phyloP scores from a whole-genome alignment of 805 yeast genomes.

The Pichia cabralensis region DNA sequence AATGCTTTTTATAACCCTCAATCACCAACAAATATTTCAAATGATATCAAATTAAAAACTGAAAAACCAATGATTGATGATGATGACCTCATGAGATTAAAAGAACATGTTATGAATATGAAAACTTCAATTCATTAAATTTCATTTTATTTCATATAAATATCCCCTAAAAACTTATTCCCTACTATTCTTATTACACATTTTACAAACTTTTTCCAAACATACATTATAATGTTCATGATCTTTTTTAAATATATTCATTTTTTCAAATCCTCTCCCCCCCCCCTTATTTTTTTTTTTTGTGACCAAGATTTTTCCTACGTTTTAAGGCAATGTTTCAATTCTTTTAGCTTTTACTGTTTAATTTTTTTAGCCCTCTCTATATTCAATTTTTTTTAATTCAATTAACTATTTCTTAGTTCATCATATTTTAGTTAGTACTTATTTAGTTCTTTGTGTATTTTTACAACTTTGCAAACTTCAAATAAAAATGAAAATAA shows the following conservation, averaged over 20 bases:
- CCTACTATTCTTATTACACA: no score
- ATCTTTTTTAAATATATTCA: no score
- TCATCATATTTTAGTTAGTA: neutral
- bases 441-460: neutral
- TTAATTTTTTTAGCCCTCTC: neutral
- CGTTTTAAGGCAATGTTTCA: no score
- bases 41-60: no score
- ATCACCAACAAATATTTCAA: neutral
- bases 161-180: no score
- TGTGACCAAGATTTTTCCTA: no score
- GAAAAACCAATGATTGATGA: constrained; percentile 13
- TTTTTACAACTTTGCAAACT: neutral
- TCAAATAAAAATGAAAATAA: no score
- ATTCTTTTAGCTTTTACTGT: no score
- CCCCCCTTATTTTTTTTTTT: no score
- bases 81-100: constrained; percentile 22
- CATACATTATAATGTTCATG: no score
- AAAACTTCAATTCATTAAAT: constrained; percentile 15
- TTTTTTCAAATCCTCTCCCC: no score
- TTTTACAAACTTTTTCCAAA: neutral
- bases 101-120: constrained; percentile 22
- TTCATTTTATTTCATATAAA: no score
- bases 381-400: neutral
- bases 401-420: neutral
- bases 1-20: constrained; percentile 1